phyloP scores from a whole-genome alignment of 108 stramenopile genomes.

The Cyclostephanos tholiformis region DNA sequence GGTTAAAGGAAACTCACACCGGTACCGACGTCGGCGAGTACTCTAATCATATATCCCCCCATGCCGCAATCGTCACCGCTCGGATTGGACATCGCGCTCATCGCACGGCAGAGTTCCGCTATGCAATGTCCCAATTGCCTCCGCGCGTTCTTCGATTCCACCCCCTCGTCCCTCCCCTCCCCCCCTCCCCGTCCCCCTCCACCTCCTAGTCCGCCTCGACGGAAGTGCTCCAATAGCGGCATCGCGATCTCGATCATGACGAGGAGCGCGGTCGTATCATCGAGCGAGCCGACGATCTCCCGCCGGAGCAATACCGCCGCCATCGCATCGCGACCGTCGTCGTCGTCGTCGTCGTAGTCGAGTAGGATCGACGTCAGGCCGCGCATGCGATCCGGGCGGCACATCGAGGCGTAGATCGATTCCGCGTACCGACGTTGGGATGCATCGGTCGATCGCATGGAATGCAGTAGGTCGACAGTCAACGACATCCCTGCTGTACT shows the following conservation, averaged over 20 bases:
- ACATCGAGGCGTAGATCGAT: constrained; percentile 27
- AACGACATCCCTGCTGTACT: constrained; percentile 23
- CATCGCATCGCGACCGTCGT: constrained; percentile 30
- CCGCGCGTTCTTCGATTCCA: constrained; percentile 11
- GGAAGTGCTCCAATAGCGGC: constrained; percentile 51
- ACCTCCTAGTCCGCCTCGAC: neutral
- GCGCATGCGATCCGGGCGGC: constrained; percentile 20
- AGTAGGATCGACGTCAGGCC: constrained; percentile 39
- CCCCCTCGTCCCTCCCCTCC: neutral
- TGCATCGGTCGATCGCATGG: constrained; percentile 37
- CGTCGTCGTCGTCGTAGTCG: constrained; percentile 5
- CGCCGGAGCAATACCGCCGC: constrained; percentile 64
- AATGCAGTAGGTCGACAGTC: constrained; percentile 46
- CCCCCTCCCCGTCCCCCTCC: neutral
- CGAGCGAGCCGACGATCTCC: constrained; percentile 45
- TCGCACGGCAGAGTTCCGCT: constrained; percentile 55
- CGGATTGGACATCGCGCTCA: neutral
- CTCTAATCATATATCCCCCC: no score
- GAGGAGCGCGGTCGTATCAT: neutral
- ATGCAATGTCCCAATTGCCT: constrained; percentile 63
- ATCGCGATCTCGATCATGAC: constrained; percentile 51
- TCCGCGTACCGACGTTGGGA: constrained; percentile 28
- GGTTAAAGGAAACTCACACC: no score
- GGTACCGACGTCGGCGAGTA: no score
- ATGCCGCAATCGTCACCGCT: no score